Evolutionary conservation across 2,329 filamentous ascomycete genomes (phyloP).

Genomic region (Emmonsiellopsis sp.): DNA sequence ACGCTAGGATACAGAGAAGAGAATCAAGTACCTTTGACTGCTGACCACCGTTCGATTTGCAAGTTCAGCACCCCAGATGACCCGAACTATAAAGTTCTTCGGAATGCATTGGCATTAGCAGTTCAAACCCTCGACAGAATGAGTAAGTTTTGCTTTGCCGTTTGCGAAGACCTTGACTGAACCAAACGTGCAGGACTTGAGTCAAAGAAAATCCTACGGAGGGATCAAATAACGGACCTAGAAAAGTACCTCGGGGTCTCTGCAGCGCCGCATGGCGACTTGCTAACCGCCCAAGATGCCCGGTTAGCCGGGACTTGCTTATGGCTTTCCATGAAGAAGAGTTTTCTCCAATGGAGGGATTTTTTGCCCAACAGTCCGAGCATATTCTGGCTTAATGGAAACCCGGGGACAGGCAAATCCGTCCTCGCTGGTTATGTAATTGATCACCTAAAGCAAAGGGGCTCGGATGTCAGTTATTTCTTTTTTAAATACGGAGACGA

Average conservation of each 20-base stretch:
- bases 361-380: not conserved
- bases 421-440: constrained; percentile 22
- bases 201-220: constrained; percentile 9
- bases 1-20: constrained; percentile 37
- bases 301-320: constrained; percentile 15
- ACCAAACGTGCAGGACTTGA: not conserved
- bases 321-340: constrained; percentile 11
- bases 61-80: constrained; percentile 32
- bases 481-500: constrained; percentile 27
- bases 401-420: constrained; percentile 26
- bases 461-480: constrained; percentile 20
- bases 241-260: constrained; percentile 12
- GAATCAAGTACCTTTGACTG: constrained; percentile 27
- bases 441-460: constrained; percentile 13
- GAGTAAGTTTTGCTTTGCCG: not conserved
- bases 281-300: constrained; percentile 5
- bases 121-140: not conserved
- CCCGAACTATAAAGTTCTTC: constrained; percentile 26
- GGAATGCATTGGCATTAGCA: constrained; percentile 12
- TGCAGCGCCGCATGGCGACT: constrained; percentile 11
- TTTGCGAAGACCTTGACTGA: not conserved
- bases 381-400: constrained; percentile 24
- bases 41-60: constrained; percentile 37
- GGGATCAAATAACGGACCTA: constrained; percentile 4
- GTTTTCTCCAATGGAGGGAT: constrained; percentile 8